phyloP scores from a whole-genome alignment of 2,329 filamentous ascomycete species.

The Hypocreales sp. region DNA sequence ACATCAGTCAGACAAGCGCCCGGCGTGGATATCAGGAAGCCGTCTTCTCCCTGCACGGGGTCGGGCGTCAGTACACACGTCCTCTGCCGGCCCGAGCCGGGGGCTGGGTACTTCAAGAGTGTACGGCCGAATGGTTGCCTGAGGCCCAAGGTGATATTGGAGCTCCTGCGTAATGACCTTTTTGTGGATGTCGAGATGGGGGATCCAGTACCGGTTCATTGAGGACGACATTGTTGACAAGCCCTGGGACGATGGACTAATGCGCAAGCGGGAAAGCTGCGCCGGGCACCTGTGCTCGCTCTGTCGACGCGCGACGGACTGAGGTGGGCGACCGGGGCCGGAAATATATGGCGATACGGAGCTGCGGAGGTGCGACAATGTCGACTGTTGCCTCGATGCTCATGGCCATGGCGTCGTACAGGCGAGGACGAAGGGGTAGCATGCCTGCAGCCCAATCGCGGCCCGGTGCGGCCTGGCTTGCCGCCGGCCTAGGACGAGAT shows the following conservation, averaged over 20 bases:
- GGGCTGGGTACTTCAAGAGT: constrained; percentile 31
- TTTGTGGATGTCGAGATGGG: constrained; percentile 42
- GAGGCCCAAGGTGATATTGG: constrained; percentile 41
- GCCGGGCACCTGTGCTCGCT: not conserved
- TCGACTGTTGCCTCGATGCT: no score
- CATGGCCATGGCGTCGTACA: not conserved
- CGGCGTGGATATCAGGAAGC: constrained; percentile 42
- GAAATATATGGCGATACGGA: not conserved
- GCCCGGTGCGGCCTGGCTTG: constrained; percentile 1
- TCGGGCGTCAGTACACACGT: constrained; percentile 2
- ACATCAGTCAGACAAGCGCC: constrained; percentile 44
- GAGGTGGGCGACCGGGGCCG: not conserved
- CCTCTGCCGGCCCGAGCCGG: not conserved
- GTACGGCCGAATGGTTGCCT: constrained; percentile 40
- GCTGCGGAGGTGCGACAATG: not conserved
- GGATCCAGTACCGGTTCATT: constrained; percentile 47
- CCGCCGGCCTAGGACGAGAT: not conserved
- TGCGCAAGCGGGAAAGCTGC: not conserved
- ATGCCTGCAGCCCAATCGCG: not conserved
- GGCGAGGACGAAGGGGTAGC: not conserved
- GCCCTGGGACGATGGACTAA: not conserved
- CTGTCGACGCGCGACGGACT: not conserved
- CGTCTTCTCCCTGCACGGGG: constrained; percentile 37
- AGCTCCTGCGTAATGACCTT: constrained; percentile 43
- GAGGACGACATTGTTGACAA: constrained; percentile 10